Base-by-base conservation (phyloP, 1,284 basidiomycete species). In the Pseudozyma sp. region DNA sequence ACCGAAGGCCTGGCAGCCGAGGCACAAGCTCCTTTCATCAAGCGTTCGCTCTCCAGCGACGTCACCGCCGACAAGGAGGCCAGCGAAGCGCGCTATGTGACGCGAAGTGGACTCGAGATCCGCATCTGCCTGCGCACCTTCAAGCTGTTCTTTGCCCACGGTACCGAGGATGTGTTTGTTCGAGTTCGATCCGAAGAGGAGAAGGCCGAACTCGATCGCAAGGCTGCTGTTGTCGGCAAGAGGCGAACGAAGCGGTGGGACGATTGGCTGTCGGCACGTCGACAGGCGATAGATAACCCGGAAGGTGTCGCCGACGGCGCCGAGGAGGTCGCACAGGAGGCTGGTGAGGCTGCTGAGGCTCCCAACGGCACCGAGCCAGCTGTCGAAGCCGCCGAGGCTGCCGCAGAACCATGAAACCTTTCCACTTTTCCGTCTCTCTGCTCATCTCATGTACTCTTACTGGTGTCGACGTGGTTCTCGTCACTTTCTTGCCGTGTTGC, bases 41-140 rank as follows among this genome's bases (percentile, higher is more conserved):
- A 78, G 60, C 71, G 80, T 29, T 63, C 63, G 24, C 53, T 71
- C 10, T 67, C 71, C 5, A 58, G 61, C 33, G 67, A 77, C 30
- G 67, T 57, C 13, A 64, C 53, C n/a, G 53, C 43, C 16, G 72
- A 68, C 34, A 64, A 59, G 60, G 77, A 77, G 35, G 62, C 61
- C 6, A 35, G 31, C 8, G 73, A 68, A 14, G 77, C 70, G 7
- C 67, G 69, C 14, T 81, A 77, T 55, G 68, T 80, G 14, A 75
- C 79, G n/a, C 68, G 74, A 88, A 89, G 79, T 89, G 91, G 92
- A 91, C 67, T 70, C 88, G 78, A 82, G 65, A 81, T 81, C 45
- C 70, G 78, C 50, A 82, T 86, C 57, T 87, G 86, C 72, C 72
- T 87, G 66, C 76, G 84, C n/a, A 85, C 84, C 14, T 86, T 85